Base-by-base conservation (phyloP, 352 stramenopile genomes). In the Globisporangium polare region DNA sequence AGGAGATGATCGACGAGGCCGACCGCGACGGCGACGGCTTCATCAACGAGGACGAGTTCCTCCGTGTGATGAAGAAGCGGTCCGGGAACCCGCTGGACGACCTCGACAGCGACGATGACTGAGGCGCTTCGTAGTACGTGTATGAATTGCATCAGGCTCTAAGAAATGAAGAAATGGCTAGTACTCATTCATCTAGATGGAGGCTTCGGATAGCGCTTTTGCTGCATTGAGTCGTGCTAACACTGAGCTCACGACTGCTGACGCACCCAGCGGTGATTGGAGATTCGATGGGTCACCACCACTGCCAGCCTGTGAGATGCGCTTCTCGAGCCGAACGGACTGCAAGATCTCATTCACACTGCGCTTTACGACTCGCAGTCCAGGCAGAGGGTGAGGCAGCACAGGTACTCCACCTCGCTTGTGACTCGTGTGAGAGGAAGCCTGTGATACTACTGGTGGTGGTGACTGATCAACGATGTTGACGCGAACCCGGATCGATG, bases 1-100 rank as follows among this genome's bases (percentile, higher is more conserved):
- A 97, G 66, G 92, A 98, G 62, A 98, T 98, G 93, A 97, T 98
- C 54, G 94, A 98, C 62, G 94, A 98, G 67, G 93, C 94, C 17
- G 94, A 98, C 57, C 80, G 93, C 13, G 92, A 98, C 58, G 84
- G 92, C 39, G 94, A 98, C 64, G 93, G 92, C 0, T 74, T 97
- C 20, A 97, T 98, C 68, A 98, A 97, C 62, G 87, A 97, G 50
- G 94, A 98, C 27, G 94, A 98, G 60, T 98, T 98, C 69, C 97
- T 96, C 66, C 84, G 91, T 12, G 90, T 98, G 33, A 98, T 98
- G 94, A 97, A 97, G 63, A 98, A 98, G 67, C 86, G 93, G 6
- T 95, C 88, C 15, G 92, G 97, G 5, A 96, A 97, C 51, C 92
- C 92, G 3, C 71, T 98, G 12, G 91, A 97, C 59, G 92, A 97